Conservation (phyloP, 495 filamentous ascomycete species). For the Rostrohypoxylon terebratum region DNA sequence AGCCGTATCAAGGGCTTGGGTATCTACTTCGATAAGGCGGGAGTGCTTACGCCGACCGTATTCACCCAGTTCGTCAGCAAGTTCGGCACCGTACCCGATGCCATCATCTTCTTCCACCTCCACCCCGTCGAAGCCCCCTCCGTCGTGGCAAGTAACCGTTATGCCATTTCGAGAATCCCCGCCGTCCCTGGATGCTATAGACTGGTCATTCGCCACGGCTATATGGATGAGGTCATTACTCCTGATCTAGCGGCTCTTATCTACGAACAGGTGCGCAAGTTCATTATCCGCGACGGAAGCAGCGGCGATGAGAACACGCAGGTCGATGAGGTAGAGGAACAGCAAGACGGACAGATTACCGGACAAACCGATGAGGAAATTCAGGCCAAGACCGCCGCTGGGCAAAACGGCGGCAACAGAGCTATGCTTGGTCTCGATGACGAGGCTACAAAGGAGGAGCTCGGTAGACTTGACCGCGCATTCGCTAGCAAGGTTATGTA, state of each 20-base stretch:
- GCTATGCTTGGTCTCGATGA: slow-evolving; percentile 50
- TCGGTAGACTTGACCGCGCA: slow-evolving; percentile 66
- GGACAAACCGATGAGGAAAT: slow-evolving; percentile 3
- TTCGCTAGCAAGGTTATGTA: slow-evolving; percentile 73
- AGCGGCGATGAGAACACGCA: slow-evolving; percentile 29
- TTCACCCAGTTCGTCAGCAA: slow-evolving; percentile 75
- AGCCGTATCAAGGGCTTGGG: slow-evolving; percentile 65
- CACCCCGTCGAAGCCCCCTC: slow-evolving; percentile 66
- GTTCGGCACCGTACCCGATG: slow-evolving; percentile 67
- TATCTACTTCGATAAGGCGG: slow-evolving; percentile 76
- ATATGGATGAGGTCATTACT: slow-evolving; percentile 74
- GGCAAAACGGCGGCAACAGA: slow-evolving; percentile 5
- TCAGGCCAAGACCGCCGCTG: slow-evolving; percentile 6
- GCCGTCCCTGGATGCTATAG: slow-evolving; percentile 71
- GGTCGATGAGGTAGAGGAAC: slow-evolving; percentile 10
- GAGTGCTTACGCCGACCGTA: slow-evolving; percentile 64
- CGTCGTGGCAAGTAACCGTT: slow-evolving; percentile 57
- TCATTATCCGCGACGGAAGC: slow-evolving; percentile 57
- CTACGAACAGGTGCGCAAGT: slow-evolving; percentile 68
- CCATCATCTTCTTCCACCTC: slow-evolving; percentile 72
- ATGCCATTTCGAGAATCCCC: slow-evolving; percentile 52
- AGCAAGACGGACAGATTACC: neutral
- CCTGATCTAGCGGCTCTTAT: slow-evolving; percentile 69
- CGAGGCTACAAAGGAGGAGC: slow-evolving; percentile 54
- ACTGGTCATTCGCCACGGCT: slow-evolving; percentile 75